phyloP scores from a whole-genome alignment of 352 stramenopile species.

The Phytophthora megakarya region DNA sequence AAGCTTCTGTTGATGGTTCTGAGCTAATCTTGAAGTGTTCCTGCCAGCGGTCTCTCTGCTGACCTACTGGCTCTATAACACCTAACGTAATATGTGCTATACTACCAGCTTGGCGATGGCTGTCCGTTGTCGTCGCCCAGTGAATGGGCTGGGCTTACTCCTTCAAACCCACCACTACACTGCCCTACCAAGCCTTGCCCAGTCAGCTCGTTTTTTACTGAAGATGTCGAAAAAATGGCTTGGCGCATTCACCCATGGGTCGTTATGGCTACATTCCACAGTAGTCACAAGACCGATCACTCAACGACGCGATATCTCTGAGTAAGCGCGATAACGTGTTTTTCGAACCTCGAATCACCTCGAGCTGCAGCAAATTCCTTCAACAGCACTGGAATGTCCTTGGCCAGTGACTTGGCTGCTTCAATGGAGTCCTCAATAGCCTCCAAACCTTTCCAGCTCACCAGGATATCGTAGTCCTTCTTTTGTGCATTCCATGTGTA shows the following conservation, averaged over 20 bases:
- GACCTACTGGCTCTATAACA: no score
- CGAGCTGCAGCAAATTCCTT: background rate
- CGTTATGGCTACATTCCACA: background rate
- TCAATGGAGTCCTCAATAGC: conserved; percentile 25
- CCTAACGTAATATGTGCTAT: background rate
- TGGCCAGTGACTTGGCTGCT: background rate
- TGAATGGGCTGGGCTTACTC: conserved; percentile 1
- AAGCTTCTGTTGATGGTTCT: no score
- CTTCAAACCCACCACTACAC: conserved; percentile 13
- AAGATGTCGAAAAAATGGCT: conserved; percentile 12
- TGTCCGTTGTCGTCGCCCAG: background rate
- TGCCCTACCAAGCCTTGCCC: conserved; percentile 16
- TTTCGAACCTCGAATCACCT: background rate
- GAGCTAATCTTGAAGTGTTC: no score
- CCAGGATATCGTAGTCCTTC: conserved; percentile 10
- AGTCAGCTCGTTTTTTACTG: background rate
- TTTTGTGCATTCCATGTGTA: conserved; percentile 2
- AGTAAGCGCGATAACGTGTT: background rate
- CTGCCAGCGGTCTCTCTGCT: no score
- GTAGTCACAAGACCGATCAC: background rate
- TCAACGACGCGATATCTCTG: background rate
- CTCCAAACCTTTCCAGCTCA: conserved; percentile 21
- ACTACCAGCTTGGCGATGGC: background rate
- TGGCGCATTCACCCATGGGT: no score
- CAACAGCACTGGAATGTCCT: conserved; percentile 8